A percentile compares a stretch with the other conserved stretches of the same genome.
Evolutionary conservation across 495 filamentous ascomycete genomes (phyloP).

Genomic region (Neurospora pannonica): DNA sequence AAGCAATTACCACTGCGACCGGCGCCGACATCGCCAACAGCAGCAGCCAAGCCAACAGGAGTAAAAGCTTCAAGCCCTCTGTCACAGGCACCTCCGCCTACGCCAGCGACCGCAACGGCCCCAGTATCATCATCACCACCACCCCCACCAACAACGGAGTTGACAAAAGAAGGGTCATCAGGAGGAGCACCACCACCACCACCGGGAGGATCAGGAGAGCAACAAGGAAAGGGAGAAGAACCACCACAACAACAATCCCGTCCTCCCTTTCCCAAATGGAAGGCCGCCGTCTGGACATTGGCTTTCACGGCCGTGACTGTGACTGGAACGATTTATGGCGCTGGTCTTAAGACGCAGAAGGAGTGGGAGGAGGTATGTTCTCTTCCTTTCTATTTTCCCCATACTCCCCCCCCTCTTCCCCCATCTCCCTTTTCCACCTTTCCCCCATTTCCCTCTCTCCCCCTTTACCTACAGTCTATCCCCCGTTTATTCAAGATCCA

Average conservation of each 20-base stretch:
- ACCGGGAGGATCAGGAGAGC: neutral
- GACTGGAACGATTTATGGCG: slow-evolving; percentile 46
- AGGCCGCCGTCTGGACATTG: slow-evolving; percentile 32
- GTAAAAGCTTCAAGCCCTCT: neutral
- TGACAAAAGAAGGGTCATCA: neutral
- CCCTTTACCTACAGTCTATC: too few relatives aligned
- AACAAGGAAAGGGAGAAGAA: neutral
- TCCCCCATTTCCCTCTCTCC: too few relatives aligned
- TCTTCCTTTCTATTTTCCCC: too few relatives aligned
- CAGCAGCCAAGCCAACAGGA: neutral
- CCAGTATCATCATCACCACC: neutral
- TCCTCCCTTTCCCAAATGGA: slow-evolving; percentile 21
- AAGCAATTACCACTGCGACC: neutral
- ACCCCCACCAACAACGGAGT: neutral
- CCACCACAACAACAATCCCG: neutral
- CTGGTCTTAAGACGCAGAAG: slow-evolving; percentile 45
- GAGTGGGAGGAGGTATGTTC: slow-evolving; percentile 27
- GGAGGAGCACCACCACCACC: neutral
- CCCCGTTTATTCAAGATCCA: too few relatives aligned
- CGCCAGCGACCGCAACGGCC: neutral
- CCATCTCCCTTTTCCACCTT: neutral
- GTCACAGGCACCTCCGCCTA: neutral
- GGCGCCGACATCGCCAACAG: neutral
- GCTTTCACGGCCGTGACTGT: slow-evolving; percentile 40
- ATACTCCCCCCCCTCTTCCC: too few relatives aligned